Evolutionary conservation across 257 asterid genomes (phyloP), one percentile per base, ranked within the genome.

Genomic region (Lycium barbarum): DNA sequence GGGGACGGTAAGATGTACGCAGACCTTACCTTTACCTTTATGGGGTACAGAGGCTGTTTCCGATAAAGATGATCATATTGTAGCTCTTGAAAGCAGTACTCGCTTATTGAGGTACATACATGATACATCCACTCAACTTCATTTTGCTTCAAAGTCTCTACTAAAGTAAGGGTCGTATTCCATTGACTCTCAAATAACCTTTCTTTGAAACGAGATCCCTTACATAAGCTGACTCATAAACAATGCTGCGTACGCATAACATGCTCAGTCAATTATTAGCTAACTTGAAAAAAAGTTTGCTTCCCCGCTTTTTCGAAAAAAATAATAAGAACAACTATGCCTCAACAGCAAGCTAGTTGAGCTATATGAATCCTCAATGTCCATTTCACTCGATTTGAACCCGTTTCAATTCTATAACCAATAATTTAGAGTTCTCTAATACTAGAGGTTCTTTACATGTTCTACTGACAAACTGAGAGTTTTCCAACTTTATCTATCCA

Each of bases 401-500:
- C 63, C 4, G 22, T 51, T 76, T 14, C 26, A 9, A 13, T 76
- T 45, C 47, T 47, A 49, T 12, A 76, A 43, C 10, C 58, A 72
- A 72, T 11, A 72, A 45, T 26, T 72, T 72, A 45, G 58, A 72
- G 80, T n/a, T 72, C 58, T 10, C 38, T 72, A 45, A 40, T 49
- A 33, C 15, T 8, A 53, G 82, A 78, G 22, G 17, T 53, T 51
- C 9, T 78, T 33, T 53, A 54, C 49, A 53, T 26, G 61, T 78
- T 53, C 33, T 26, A 14, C 49, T 1, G 82, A 78, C 22, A 78
- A 15, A 78, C 33, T 78, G 61, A 78, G 49, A 78, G 49, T 47
- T 78, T 33, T 78, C 82, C 49, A 78, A 65, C 65, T 55, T 78
- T 78, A 51, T 54, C 33, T 53, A 33, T 14, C 33, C 65, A 78